A percentile compares a stretch with the other conserved stretches of the same genome.
These are phyloP conservation scores for Penicillium crystallinum DNA, from an alignment of 495 filamentous ascomycete species.

Conservation along the genomic window DNA sequence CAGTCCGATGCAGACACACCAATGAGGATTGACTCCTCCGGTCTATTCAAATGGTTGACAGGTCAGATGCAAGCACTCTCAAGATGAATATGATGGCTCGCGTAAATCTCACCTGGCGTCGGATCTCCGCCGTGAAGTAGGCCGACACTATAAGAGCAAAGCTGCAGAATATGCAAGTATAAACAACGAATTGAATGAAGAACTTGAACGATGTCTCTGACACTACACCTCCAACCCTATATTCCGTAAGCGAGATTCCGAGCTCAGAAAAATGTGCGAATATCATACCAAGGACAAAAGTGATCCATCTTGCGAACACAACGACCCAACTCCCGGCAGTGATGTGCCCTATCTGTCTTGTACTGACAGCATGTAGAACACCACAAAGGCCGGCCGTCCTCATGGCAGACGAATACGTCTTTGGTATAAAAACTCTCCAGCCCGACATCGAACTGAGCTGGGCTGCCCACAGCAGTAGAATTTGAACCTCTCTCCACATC, in stretches of 20 bases:
- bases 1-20: conserved; percentile 52
- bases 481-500: conserved; percentile 24
- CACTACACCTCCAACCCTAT: conserved; percentile 79
- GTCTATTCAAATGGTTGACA: conserved; percentile 21
- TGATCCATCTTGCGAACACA: conserved; percentile 91
- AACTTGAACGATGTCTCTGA: conserved; percentile 83
- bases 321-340: conserved; percentile 72
- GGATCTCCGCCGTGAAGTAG: conserved; percentile 47
- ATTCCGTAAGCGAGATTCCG: conserved; percentile 10
- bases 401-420: conserved; percentile 76
- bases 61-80: conserved; percentile 7
- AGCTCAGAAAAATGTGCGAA: not conserved
- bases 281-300: conserved; percentile 75
- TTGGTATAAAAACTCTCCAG: conserved; percentile 64
- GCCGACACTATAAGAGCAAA: conserved; percentile 58
- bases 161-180: conserved; percentile 61
- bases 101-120: conserved; percentile 26
- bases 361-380: conserved; percentile 74
- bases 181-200: conserved; percentile 79
- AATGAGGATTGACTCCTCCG: conserved; percentile 44
- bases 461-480: conserved; percentile 16
- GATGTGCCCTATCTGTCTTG: conserved; percentile 81
- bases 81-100: not conserved
- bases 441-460: conserved; percentile 25
- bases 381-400: conserved; percentile 73